Base-by-base conservation (phyloP, 192 early-diverging fungal species). In the Coemansia sp. region DNA sequence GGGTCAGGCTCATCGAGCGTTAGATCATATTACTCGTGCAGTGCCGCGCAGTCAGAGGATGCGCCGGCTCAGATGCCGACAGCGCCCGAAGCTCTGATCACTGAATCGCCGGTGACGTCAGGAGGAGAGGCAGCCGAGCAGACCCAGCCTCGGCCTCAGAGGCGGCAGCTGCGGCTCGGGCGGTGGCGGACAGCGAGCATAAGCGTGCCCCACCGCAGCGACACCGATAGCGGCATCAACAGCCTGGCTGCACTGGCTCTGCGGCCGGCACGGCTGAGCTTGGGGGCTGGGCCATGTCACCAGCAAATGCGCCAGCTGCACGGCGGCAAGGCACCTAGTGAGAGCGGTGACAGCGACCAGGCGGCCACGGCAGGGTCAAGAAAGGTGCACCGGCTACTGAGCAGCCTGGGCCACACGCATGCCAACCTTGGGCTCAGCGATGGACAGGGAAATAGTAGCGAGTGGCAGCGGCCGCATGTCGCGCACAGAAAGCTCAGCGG, bases 151-250 rank as follows among this genome's bases (percentile, higher is more conserved):
- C 65, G 23, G 16, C 56, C 66, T 14, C 69, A 65, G 62, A 72
- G 72, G 23, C 65, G 63, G 21, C 69, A 64, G 58, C 63, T 75
- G 28, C 59, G 25, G n/a, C 66, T 75, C 13, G 53, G 66, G 10
- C 78, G 78, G 21, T 20, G 66, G 63, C 45, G 63, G 31, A 28
- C 56, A 23, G 34, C 37, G 4, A 60, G 28, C 13, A 48, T 45
- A 23, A 3, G 56, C 56, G 5, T 58, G n/a, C 48, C 48, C 23
- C 48, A 23, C 13, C 25, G 26, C 12, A 28, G 48, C 33, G 55
- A 18, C 28, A 14, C n/a, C 16, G 55, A 57, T 6, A 31, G 3
- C 16, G 56, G 56, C 56, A 35, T 37, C 34, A 16, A 18, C 56
- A 28, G 12, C 26, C 26, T 28, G 25, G 26, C 56, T 0, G 33